Evolutionary conservation across 352 stramenopile species (phyloP), one percentile per base, ranked within the genome.

Genomic region (Pythium angustatum): DNA sequence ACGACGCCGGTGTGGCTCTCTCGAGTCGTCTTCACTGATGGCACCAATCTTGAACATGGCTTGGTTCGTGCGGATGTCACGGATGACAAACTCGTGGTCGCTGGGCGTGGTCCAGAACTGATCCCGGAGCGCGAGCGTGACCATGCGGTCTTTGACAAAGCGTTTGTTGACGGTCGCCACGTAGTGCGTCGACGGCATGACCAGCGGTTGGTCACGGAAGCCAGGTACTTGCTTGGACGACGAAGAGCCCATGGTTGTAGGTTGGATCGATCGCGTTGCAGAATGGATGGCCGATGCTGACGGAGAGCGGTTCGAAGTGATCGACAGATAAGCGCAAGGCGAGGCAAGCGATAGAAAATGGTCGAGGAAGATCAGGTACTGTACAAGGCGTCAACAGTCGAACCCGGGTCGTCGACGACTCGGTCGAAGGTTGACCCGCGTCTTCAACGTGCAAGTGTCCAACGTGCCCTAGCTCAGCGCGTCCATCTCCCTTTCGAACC

Each of bases 81-180:
- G 27, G 33, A 70, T 65, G 15, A 53, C 28, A 19, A 45, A 26
- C 5, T 70, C 63, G 38, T 55, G 36, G 40, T 65, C 56, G 28
- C 30, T 36, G 10, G 54, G 33, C 40, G 57, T 31, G 15, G 47
- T 43, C 62, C 63, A 65, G 55, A 70, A 62, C 40, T 65, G 43
- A n/a, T 48, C 30, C 5, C 57, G 21, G 7, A 70, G 45, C 10
- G 22, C 55, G 24, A 70, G 63, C 19, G 55, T 70, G 36, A 62
- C 49, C n/a, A 38, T 7, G 22, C 55, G 63, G 17, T 58, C 30
- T 19, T 49, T 53, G 28, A 70, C 63, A 28, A 65, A 70, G 21
- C 63, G 63, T 43, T 60, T 47, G 47, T 60, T 60, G 22, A 70
- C 49, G 0, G 48, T 65, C 8, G 55, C 44, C 11, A 61, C 30